These are phyloP conservation scores for Tricholoma bakamatsutake DNA, from an alignment of 768 basidiomycete genomes.

Conservation along the genomic window DNA sequence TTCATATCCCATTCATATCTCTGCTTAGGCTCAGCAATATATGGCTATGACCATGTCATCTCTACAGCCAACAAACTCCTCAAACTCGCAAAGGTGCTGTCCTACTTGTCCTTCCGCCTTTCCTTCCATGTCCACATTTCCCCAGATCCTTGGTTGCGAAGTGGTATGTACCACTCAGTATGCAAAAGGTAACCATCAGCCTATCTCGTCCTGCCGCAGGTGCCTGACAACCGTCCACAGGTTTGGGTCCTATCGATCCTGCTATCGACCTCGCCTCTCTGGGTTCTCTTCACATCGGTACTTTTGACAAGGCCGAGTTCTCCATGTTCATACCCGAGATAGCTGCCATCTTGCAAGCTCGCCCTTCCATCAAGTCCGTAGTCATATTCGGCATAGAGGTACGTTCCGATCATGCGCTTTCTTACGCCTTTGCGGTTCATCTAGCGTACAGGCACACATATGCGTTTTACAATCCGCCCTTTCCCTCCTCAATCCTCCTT, in stretches of 20 bases:
- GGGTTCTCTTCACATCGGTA: constrained; percentile 51
- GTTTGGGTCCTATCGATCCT: constrained; percentile 61
- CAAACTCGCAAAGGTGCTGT: constrained; percentile 58
- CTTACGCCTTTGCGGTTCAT: not conserved
- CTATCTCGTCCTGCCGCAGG: not conserved
- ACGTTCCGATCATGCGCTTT: constrained; percentile 13
- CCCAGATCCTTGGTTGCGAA: constrained; percentile 56
- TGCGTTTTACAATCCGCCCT: constrained; percentile 67
- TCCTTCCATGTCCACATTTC: not conserved
- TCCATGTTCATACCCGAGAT: constrained; percentile 80
- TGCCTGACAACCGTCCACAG: constrained; percentile 26
- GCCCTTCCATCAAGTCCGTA: constrained; percentile 47
- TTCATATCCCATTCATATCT: not conserved
- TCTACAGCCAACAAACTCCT: constrained; percentile 71
- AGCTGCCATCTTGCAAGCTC: constrained; percentile 38
- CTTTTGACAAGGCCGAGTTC: constrained; percentile 75
- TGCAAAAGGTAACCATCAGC: constrained; percentile 60
- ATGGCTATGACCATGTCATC: constrained; percentile 68
- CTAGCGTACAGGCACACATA: constrained; percentile 32
- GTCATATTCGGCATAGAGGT: constrained; percentile 90
- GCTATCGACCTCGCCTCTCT: constrained; percentile 52
- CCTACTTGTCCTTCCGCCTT: not conserved
- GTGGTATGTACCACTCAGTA: constrained; percentile 86
- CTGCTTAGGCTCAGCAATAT: constrained; percentile 39
- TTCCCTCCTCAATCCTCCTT: constrained; percentile 25